Base-by-base conservation (phyloP, 2,329 filamentous ascomycete species). In the Ophiostoma ulmi region DNA sequence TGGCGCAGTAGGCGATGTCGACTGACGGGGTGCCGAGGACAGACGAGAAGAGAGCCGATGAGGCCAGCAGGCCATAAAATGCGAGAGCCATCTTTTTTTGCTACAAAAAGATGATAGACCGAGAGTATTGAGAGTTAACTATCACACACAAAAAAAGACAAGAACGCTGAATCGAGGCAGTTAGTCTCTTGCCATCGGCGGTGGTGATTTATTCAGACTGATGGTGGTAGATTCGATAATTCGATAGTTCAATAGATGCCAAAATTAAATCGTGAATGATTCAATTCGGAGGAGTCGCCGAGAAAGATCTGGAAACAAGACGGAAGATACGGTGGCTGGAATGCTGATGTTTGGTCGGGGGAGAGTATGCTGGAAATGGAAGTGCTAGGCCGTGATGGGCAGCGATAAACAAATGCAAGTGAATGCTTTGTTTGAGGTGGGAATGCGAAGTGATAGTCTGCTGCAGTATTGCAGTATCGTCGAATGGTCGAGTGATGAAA, bases 1-100 rank as follows among this genome's bases (percentile, higher is more conserved):
- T 80, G 52, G 84, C 80, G 75, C 84, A 86, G 73, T 83, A 85
- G 17, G 76, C 69, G 73, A 74, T 70, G 72, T 72, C 70, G 69
- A 77, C 70, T 67, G 76, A 48, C 10, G 52, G 67, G 26, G 52
- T 61, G 22, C 38, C 65, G 65, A 67, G 65, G 11, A 48, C 65
- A n/a, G n/a, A 48, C n/a, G 38, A 1, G 39, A 67, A 41, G 10
- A 67, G 20, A 8, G 63, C 36, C 65, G 65, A 66, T n/a, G 64
- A 41, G 65, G 65, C 65, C 65, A 67, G 39, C 65, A 67, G 65
- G 38, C 65, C 65, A 39, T 36, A 68, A n/a, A 67, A 44, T 20
- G 68, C 55, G 67, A 55, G 38, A 35, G 69, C 68, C 71, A 73
- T 72, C 5, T 48, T 48, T 58, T 26, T 11, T 48, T 48, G 52